These are phyloP conservation scores for Carex myosuroides DNA, from an alignment of 176 grass and related monocot genomes.

Conservation along the genomic window DNA sequence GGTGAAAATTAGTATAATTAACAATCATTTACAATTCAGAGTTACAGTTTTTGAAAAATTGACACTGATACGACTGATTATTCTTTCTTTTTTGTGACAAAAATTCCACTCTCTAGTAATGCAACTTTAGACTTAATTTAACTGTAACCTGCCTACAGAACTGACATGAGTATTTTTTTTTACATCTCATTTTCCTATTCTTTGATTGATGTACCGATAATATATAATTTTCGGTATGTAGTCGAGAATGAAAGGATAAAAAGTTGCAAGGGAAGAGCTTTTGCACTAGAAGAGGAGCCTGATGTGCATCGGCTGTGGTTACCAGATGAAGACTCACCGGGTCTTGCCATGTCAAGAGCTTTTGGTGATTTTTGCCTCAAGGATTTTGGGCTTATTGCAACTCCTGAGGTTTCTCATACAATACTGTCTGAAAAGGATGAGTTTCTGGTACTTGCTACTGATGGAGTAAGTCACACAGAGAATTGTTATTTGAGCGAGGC, in stretches of 20 bases:
- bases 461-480: constrained; percentile 45
- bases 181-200: background rate
- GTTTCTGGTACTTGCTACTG: constrained; percentile 84
- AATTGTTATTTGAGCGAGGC: too few species aligned
- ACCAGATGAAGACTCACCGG: constrained; percentile 61
- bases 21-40: background rate
- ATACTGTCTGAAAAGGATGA: constrained; percentile 65
- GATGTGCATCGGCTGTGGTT: constrained; percentile 78
- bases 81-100: background rate
- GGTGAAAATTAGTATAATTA: background rate
- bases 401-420: constrained; percentile 59
- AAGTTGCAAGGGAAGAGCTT: constrained; percentile 61
- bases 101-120: background rate
- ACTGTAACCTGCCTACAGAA: background rate
- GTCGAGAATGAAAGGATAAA: constrained; percentile 70
- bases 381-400: constrained; percentile 71
- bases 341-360: constrained; percentile 91
- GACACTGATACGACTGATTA: background rate
- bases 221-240: background rate
- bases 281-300: constrained; percentile 66
- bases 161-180: background rate
- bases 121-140: background rate
- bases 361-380: constrained; percentile 88
- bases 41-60: background rate
- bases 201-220: background rate